Percentiles rank a stretch among this genome's conserved stretches.
phyloP scores from a whole-genome alignment of 192 early-diverging fungal species.

The Coemansia guatemalensis region DNA sequence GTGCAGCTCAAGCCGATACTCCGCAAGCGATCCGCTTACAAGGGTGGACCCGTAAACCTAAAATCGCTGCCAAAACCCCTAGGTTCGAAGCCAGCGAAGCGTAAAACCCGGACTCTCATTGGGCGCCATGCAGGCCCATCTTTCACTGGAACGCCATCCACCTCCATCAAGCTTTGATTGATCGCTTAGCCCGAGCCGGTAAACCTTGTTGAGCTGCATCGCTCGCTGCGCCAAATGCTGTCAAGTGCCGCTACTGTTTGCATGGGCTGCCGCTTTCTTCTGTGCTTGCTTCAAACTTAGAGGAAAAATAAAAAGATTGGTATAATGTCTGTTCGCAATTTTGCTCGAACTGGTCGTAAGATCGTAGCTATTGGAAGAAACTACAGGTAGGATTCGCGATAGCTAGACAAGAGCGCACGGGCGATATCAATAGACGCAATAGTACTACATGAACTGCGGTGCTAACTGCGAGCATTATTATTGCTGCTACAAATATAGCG shows the following conservation, averaged over 20 bases:
- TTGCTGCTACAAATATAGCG: conserved; percentile 51
- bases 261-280: not conserved
- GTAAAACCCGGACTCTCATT: not conserved
- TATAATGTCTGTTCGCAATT: conserved; percentile 29
- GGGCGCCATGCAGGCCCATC: not conserved
- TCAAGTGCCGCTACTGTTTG: conserved; percentile 1
- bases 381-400: conserved; percentile 59
- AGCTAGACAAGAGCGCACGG: no score
- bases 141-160: not conserved
- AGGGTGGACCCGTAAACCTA: not conserved
- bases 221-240: not conserved
- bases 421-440: not conserved
- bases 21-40: conserved; percentile 50
- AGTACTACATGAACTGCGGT: not conserved
- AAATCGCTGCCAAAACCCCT: conserved; percentile 3
- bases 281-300: not conserved
- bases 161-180: not conserved
- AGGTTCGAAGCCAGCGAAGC: conserved; percentile 1
- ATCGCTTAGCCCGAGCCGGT: not conserved
- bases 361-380: conserved; percentile 94
- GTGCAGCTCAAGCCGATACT: conserved; percentile 32
- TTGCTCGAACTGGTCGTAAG: conserved; percentile 67
- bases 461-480: conserved; percentile 8
- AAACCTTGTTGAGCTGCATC: not conserved
- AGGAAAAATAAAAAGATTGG: conserved; percentile 1